A percentile compares a stretch with the other conserved stretches of the same genome.
These are phyloP conservation scores for Ceratocystis smalleyi DNA, from an alignment of 2,329 filamentous ascomycete species.

Conservation along the genomic window DNA sequence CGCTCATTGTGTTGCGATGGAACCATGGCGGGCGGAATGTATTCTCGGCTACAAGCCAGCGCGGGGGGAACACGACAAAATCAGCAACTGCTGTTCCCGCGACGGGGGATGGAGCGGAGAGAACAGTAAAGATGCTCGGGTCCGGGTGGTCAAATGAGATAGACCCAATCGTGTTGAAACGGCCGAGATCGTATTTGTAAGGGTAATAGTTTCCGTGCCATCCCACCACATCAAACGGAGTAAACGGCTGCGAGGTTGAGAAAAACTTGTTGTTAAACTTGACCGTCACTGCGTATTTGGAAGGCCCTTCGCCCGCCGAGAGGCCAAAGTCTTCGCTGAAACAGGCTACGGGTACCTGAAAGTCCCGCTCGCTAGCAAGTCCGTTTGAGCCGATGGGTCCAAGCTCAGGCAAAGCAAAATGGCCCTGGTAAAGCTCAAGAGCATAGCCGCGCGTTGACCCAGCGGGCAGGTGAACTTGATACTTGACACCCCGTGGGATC, in stretches of 20 bases:
- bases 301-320: conserved; percentile 22
- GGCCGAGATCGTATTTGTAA: conserved; percentile 66
- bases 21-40: conserved; percentile 61
- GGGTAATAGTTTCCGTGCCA: conserved; percentile 73
- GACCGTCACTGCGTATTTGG: conserved; percentile 36
- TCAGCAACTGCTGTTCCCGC: conserved; percentile 51
- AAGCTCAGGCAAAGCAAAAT: conserved; percentile 51
- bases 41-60: conserved; percentile 53
- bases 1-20: conserved; percentile 52
- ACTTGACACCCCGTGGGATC: conserved; percentile 53
- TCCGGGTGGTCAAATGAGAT: conserved; percentile 66
- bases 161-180: conserved; percentile 59
- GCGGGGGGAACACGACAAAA: conserved; percentile 57
- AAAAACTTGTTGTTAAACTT: conserved; percentile 58
- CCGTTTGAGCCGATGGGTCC: conserved; percentile 55
- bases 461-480: conserved; percentile 46
- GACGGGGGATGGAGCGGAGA: conserved; percentile 45
- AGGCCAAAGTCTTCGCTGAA: conserved; percentile 42
- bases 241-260: conserved; percentile 48
- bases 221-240: conserved; percentile 62
- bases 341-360: conserved; percentile 50
- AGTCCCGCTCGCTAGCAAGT: conserved; percentile 54
- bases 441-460: conserved; percentile 52
- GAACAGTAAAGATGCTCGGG: conserved; percentile 60
- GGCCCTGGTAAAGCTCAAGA: conserved; percentile 52